phyloP scores from a whole-genome alignment of 106 monocot genomes.

The Vanilla planifolia region DNA sequence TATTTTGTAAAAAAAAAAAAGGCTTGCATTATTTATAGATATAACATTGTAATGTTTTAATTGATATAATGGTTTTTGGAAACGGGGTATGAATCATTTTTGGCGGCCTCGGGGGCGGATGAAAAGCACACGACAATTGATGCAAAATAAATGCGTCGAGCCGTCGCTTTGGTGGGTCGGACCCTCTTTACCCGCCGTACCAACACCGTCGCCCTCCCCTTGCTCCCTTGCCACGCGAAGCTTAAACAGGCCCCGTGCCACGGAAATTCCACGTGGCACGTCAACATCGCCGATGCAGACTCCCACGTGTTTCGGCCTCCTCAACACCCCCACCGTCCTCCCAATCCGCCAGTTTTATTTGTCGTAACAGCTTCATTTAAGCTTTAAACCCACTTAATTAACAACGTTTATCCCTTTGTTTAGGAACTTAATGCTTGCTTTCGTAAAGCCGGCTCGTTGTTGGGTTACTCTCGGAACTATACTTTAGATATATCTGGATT shows the following conservation, averaged over 20 bases:
- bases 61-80: too few species aligned
- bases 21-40: too few species aligned
- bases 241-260: neutral
- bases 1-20: too few species aligned
- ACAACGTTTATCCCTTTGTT: too few species aligned
- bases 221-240: neutral
- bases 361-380: neutral
- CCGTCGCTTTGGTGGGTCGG: neutral
- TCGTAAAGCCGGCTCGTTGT: too few species aligned
- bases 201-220: neutral
- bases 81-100: too few species aligned
- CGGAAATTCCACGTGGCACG: conserved; percentile 1
- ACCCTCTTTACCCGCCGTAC: neutral
- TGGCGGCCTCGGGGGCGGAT: too few species aligned
- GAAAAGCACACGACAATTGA: too few species aligned
- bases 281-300: neutral
- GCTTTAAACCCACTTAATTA: neutral
- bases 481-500: too few species aligned
- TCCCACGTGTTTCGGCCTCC: neutral
- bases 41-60: too few species aligned
- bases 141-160: neutral
- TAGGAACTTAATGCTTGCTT: neutral
- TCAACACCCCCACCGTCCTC: neutral
- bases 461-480: too few species aligned
- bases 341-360: neutral